phyloP scores from a whole-genome alignment of 768 basidiomycete genomes.

The Hypholoma sublateritium region DNA sequence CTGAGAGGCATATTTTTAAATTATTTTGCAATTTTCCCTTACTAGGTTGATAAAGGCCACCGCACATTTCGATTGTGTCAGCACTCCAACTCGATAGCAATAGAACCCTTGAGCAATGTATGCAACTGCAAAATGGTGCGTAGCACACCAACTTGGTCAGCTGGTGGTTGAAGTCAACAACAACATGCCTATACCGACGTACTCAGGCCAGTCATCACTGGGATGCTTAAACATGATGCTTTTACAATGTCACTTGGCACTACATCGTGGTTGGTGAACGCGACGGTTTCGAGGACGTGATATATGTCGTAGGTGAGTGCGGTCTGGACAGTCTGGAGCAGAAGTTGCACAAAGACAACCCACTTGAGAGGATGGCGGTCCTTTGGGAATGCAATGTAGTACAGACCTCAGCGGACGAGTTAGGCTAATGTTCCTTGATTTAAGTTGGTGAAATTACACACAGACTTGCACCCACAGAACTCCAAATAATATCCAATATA shows the following conservation, averaged over 20 bases:
- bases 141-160: too few species aligned
- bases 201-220: background rate
- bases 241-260: background rate
- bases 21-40: background rate
- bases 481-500: background rate
- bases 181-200: background rate
- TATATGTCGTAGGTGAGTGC: background rate
- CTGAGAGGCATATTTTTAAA: too few species aligned
- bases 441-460: background rate
- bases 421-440: background rate
- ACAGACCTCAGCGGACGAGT: background rate
- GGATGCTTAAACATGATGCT: background rate
- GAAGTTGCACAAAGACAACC: background rate
- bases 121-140: background rate
- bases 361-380: background rate
- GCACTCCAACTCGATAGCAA: background rate
- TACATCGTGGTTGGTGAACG: background rate
- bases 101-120: background rate
- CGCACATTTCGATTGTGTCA: background rate
- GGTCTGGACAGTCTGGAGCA: background rate
- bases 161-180: too few species aligned
- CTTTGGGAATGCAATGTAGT: background rate
- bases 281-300: background rate
- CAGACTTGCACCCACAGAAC: background rate
- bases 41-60: background rate